A percentile compares a stretch with the other conserved stretches of the same genome.
Evolutionary conservation across 2,329 filamentous ascomycete species (phyloP).

Genomic region (Epichloe sylvatica): DNA sequence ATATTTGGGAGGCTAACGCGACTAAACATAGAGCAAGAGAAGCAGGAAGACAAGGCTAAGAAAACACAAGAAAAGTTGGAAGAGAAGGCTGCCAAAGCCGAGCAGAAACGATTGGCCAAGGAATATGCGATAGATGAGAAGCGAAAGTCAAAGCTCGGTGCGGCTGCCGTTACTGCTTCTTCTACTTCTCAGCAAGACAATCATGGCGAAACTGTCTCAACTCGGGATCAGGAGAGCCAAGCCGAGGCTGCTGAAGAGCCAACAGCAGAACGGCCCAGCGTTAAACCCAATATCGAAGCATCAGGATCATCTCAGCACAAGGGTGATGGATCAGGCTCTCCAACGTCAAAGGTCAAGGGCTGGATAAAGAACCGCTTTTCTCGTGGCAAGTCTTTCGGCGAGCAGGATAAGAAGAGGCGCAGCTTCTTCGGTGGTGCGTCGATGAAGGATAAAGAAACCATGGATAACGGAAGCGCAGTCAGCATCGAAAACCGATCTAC

Average conservation of each 20-base stretch:
- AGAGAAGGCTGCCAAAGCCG: slow-evolving; percentile 34
- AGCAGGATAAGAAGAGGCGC: slow-evolving; percentile 22
- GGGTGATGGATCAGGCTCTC: slow-evolving; percentile 14
- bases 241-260: background rate
- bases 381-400: slow-evolving; percentile 26
- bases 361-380: slow-evolving; percentile 44
- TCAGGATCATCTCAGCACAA: slow-evolving; percentile 6
- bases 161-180: slow-evolving; percentile 5
- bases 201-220: slow-evolving; percentile 5
- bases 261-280: background rate
- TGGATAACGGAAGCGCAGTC: slow-evolving; percentile 31
- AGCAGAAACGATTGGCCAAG: slow-evolving; percentile 31
- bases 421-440: slow-evolving; percentile 39
- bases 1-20: slow-evolving; percentile 7
- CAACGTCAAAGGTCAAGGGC: slow-evolving; percentile 31
- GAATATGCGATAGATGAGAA: slow-evolving; percentile 26
- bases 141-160: slow-evolving; percentile 25
- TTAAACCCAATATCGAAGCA: slow-evolving; percentile 3
- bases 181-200: slow-evolving; percentile 1
- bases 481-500: slow-evolving; percentile 28
- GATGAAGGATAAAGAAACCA: slow-evolving; percentile 27
- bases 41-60: slow-evolving; percentile 22
- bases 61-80: slow-evolving; percentile 9
- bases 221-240: slow-evolving; percentile 6
- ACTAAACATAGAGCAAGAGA: slow-evolving; percentile 28